These are phyloP conservation scores for Vanderwaltozyma yarrowii DNA, from an alignment of 805 yeast species.

Conservation along the genomic window DNA sequence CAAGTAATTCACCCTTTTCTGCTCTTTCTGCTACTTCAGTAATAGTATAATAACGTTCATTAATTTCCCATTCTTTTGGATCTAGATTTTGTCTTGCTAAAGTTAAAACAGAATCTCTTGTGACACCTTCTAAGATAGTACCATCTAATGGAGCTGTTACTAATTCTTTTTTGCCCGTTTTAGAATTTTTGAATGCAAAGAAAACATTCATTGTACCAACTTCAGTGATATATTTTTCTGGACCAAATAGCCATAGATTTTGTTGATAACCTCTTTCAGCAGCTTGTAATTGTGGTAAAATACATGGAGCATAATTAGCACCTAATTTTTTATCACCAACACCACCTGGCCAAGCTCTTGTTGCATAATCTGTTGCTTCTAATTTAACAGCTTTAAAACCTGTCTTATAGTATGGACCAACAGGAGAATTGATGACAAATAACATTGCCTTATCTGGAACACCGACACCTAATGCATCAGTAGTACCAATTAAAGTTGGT, in stretches of 20 bases:
- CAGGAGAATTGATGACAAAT: conserved; percentile 87
- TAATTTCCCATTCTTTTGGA: conserved; percentile 65
- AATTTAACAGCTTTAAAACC: conserved; percentile 94
- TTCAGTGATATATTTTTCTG: conserved; percentile 78
- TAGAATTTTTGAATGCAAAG: conserved; percentile 64
- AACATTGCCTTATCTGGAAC: conserved; percentile 72
- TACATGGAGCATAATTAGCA: conserved; percentile 95
- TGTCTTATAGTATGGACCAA: conserved; percentile 89
- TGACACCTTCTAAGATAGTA: conserved; percentile 91
- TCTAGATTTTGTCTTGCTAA: conserved; percentile 68
- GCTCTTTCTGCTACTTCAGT: conserved; percentile 70
- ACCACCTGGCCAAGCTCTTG: conserved; percentile 99
- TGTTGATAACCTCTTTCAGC: conserved; percentile 87
- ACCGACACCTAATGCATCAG: conserved; percentile 76
- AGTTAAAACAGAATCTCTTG: conserved; percentile 76
- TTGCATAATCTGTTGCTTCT: conserved; percentile 91
- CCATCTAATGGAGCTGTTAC: conserved; percentile 96
- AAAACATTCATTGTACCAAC: conserved; percentile 97
- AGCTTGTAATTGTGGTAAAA: conserved; percentile 81
- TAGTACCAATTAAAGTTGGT: conserved; percentile 92
- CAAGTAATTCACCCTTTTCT: conserved; percentile 69
- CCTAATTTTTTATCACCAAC: conserved; percentile 92
- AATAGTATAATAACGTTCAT: conserved; percentile 77
- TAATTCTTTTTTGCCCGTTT: conserved; percentile 74
- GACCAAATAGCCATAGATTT: conserved; percentile 92